Evolutionary conservation across 495 filamentous ascomycete species (phyloP).

Genomic region (Aspergillus panamensis): DNA sequence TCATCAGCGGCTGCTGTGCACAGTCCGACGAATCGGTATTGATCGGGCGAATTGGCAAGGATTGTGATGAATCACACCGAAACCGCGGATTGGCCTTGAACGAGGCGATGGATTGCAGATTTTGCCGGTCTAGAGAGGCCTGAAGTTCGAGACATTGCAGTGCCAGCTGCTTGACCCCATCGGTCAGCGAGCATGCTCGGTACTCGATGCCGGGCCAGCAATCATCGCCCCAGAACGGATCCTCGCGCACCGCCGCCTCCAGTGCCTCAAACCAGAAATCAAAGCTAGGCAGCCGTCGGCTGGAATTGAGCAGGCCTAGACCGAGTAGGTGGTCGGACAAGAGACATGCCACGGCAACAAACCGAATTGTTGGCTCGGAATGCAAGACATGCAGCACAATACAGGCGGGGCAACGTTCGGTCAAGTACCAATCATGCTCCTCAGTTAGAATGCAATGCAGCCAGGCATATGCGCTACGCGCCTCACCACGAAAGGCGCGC

Average conservation of each 20-base stretch:
- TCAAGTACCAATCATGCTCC: slow-evolving; percentile 57
- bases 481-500: slow-evolving; percentile 55
- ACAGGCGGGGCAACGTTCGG: slow-evolving; percentile 56
- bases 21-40: slow-evolving; percentile 17
- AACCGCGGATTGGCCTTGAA: slow-evolving; percentile 25
- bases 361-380: slow-evolving; percentile 57
- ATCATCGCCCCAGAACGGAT: slow-evolving; percentile 55
- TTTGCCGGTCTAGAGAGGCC: slow-evolving; percentile 28
- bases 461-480: slow-evolving; percentile 58
- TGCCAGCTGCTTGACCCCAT: slow-evolving; percentile 53
- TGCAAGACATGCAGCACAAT: slow-evolving; percentile 51
- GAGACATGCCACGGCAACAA: slow-evolving; percentile 53
- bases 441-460: slow-evolving; percentile 56
- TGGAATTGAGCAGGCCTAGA: slow-evolving; percentile 21
- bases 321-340: slow-evolving; percentile 43
- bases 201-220: slow-evolving; percentile 55
- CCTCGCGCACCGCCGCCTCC: slow-evolving; percentile 49
- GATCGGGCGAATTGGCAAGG: slow-evolving; percentile 17
- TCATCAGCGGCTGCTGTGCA: slow-evolving; percentile 22
- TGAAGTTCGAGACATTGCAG: slow-evolving; percentile 51
- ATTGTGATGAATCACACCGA: slow-evolving; percentile 19
- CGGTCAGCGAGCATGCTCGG: slow-evolving; percentile 47
- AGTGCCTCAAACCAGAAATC: slow-evolving; percentile 54
- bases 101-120: slow-evolving; percentile 21
- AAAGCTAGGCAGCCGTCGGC: slow-evolving; percentile 39